These are phyloP conservation scores for Stylosanthes scabra DNA, from an alignment of 331 rosid genomes.

Conservation along the genomic window DNA sequence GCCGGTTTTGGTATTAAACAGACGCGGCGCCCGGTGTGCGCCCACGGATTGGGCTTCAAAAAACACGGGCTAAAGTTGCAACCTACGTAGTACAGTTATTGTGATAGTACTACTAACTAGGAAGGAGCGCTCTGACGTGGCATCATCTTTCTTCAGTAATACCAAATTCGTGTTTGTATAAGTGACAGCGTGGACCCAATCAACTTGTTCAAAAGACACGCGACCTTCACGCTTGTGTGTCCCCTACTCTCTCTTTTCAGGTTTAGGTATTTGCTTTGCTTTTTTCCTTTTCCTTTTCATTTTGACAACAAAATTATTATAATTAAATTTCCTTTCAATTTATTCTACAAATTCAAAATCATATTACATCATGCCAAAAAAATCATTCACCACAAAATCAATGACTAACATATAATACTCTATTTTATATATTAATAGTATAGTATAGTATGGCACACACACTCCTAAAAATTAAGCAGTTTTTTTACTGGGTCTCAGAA, in stretches of 20 bases:
- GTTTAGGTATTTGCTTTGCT: not conserved
- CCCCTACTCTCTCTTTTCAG: not conserved
- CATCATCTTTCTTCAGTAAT: not conserved
- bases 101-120: not conserved
- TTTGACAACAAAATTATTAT: not conserved
- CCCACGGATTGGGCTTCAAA: slow-evolving; percentile 28
- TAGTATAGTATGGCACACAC: no score
- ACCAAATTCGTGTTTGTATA: not conserved
- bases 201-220: not conserved
- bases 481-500: no score
- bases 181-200: not conserved
- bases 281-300: not conserved
- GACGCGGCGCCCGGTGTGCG: slow-evolving; percentile 39
- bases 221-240: not conserved
- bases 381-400: no score
- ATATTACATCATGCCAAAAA: no score
- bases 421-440: no score
- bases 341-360: no score
- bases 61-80: not conserved
- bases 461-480: no score
- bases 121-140: not conserved
- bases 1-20: not conserved
- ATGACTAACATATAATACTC: no score
- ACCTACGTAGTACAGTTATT: not conserved
- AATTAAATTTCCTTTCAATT: not conserved